Base-by-base conservation (phyloP, 106 monocot species). In the Dendrobium chrysotoxum region DNA sequence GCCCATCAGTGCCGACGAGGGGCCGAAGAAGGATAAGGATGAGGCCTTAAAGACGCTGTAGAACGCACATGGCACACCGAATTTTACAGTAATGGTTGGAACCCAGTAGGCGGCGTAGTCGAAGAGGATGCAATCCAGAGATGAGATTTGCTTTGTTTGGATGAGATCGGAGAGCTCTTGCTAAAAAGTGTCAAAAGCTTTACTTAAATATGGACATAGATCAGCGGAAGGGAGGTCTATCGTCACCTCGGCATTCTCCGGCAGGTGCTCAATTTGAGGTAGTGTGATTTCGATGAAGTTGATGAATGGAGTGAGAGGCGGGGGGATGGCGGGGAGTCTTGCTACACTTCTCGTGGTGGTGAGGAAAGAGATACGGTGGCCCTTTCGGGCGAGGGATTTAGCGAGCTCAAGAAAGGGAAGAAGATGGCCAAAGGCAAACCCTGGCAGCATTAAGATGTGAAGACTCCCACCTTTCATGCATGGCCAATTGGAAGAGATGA, bases 331-430 rank as follows among this genome's bases (percentile, higher is more conserved):
- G 11, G 85, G 84, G 40, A 94, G 89, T 47, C 79, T 76, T 16
- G 75, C 64, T 75, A 90, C 54, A 89, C 89, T 92, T 28, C 81
- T 84, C 0, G 95, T 89, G 53, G 95, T 90, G 66, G 90, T 82
- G 28, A 95, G n/a, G 87, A 79, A 84, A 82, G 89, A 83, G 82
- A 92, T 79, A 11, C 30, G 80, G 84, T 92, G 87, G 80, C 92
- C 87, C 28, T 44, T 78, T 20, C 35, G 44, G 25, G 92, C 92
- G 46, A 92, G 30, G 58, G 79, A 78, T 76, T 89, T 85, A 47
- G 92, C 83, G 79, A 92, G 85, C 85, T 92, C 86, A 3, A 35
- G 35, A 35, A 35, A 35, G 3, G 35, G 35, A 3, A 35, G 35
- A 35, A 35, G 35, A 35, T 35, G 35, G 35, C 35, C 35, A 35